Evolutionary conservation across 208 protist genomes (phyloP).

Genomic region (Leishmania tropica): DNA sequence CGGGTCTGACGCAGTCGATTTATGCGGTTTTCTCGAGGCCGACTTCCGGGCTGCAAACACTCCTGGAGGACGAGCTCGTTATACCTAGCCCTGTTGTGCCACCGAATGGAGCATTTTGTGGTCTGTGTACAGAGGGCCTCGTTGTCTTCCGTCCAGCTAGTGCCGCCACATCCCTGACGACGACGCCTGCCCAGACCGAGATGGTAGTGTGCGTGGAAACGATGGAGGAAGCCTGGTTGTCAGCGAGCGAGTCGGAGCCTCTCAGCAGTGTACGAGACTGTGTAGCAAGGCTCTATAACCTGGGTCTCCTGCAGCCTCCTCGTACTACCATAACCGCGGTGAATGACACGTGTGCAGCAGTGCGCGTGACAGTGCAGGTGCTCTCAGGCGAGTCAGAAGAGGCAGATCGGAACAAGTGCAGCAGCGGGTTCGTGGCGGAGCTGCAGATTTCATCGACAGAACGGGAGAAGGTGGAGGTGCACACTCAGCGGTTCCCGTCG

Average conservation of each 20-base stretch:
- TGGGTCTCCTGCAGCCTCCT: conserved; percentile 16
- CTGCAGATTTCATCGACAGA: not conserved
- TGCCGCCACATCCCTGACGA: not conserved
- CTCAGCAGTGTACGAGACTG: conserved; percentile 16
- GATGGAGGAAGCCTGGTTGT: not conserved
- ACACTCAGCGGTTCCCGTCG: conserved; percentile 6
- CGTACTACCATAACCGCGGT: not conserved
- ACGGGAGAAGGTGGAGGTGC: not conserved
- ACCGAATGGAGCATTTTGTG: not conserved
- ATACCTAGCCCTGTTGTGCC: not conserved
- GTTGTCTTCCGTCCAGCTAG: conserved; percentile 3
- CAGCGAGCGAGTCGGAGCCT: not conserved
- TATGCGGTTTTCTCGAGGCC: not conserved
- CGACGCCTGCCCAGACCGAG: not conserved
- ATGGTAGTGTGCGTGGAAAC: conserved; percentile 9
- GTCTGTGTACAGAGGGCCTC: conserved; percentile 16
- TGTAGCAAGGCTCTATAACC: conserved; percentile 11
- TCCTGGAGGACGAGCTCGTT: not conserved
- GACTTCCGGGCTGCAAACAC: not conserved
- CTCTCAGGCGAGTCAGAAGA: not conserved
- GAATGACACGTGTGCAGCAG: conserved; percentile 1
- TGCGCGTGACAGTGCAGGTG: conserved; percentile 5
- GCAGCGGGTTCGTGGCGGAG: not conserved
- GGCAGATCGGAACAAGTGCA: conserved; percentile 1
- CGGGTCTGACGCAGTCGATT: not conserved